Base-by-base conservation (phyloP, 306 rosid species). In the Biancaea sappan region DNA sequence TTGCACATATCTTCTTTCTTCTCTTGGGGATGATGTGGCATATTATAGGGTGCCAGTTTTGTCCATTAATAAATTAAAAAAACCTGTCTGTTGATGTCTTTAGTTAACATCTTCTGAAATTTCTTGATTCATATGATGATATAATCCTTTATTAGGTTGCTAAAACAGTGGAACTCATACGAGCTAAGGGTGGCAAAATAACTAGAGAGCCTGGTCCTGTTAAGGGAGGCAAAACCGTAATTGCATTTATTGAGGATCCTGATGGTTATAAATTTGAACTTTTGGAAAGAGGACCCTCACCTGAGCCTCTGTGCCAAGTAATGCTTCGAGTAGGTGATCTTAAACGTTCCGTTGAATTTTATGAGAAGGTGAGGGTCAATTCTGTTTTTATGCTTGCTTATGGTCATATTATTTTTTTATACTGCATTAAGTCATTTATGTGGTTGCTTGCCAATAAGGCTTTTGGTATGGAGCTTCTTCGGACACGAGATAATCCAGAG, bases 261-360 rank as follows among this genome's bases (percentile, higher is more conserved):
- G 98, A 92, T 88, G 99, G 99, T 77, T 95, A 92, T 75, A 76
- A 87, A 79, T 89, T 95, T 66, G 92, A 95, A 82, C 91, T 95
- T 74, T 62, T 88, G 80, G 96, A 92, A 88, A 92, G 91, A 77
- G 84, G 88, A 52, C 96, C 96, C 48, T 80, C 96, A 66, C 97
- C 91, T 12, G 99, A 95, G 79, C 98, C 99, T 50, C 73, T 95
- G 73, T 92, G 93, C 74, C 91, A 92, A 95, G 96, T 95, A 77
- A 95, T 95, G 99, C 96, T 95, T 80, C 94, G 96, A 32, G 98
- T 90, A 4, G 97, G 98, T 16, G 96, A 92, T 78, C 98, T 95
- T 78, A 92, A 88, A 54, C 98, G 92, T 65, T 95, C 99, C 80
- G 85, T 92, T 53, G 76, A 88, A 59, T 95, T 92, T 79, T 95